A percentile compares a stretch with the other conserved stretches of the same genome.
Evolutionary conservation across 2,329 filamentous ascomycete genomes (phyloP).

Genomic region (Aspergillus sp.): DNA sequence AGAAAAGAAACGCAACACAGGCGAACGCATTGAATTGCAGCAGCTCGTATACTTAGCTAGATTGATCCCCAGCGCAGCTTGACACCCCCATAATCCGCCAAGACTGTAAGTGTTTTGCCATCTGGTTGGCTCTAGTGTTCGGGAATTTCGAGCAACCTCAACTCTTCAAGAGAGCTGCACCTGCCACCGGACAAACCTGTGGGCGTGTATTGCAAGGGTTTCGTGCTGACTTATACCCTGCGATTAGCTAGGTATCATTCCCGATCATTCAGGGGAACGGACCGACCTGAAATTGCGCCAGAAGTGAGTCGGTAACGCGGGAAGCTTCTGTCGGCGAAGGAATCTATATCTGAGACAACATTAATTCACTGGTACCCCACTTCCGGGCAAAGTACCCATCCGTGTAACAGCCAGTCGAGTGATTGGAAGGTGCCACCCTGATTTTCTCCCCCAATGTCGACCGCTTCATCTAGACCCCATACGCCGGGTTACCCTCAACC

Average conservation of each 20-base stretch:
- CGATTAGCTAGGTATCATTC: too few species aligned
- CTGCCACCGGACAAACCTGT: neutral
- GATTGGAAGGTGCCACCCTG: slow-evolving; percentile 19
- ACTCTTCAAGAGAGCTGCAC: neutral
- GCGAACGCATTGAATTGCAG: neutral
- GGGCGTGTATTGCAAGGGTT: neutral
- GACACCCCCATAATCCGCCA: neutral
- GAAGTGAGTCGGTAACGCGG: neutral
- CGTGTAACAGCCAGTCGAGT: slow-evolving; percentile 18
- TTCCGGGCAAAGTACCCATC: slow-evolving; percentile 15
- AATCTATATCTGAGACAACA: slow-evolving; percentile 23
- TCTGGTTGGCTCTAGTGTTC: neutral
- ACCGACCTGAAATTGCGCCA: neutral
- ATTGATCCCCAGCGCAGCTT: neutral
- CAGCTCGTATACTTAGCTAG: slow-evolving; percentile 5
- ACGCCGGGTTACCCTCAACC: slow-evolving; percentile 34
- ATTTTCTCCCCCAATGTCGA: slow-evolving; percentile 30
- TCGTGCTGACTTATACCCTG: neutral
- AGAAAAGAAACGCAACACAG: neutral
- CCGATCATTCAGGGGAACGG: neutral
- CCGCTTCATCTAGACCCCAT: slow-evolving; percentile 35
- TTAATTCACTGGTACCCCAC: slow-evolving; percentile 21
- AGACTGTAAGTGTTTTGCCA: slow-evolving; percentile 3
- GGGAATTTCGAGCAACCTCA: neutral
- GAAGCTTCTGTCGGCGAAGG: slow-evolving; percentile 8